These are phyloP conservation scores for Candida yuanshanica DNA, from an alignment of 805 yeast genomes.

Conservation along the genomic window DNA sequence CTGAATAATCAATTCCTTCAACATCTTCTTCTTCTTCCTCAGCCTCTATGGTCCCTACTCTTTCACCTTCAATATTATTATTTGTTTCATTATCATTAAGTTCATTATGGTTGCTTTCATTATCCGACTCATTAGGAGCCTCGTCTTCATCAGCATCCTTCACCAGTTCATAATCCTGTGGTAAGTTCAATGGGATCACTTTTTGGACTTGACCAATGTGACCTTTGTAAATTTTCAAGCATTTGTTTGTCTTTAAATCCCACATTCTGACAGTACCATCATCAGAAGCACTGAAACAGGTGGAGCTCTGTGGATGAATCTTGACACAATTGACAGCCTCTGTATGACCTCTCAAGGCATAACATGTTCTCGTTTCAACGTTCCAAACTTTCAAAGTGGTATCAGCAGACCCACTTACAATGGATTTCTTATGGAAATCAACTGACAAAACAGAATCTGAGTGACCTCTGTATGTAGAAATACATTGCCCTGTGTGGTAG, in stretches of 20 bases:
- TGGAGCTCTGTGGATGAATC: conserved; percentile 71
- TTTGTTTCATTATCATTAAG: conserved; percentile 18
- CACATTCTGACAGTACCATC: conserved; percentile 93
- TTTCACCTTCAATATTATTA: conserved; percentile 10
- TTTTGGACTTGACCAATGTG: conserved; percentile 94
- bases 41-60: conserved; percentile 11
- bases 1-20: conserved; percentile 22
- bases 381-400: conserved; percentile 94
- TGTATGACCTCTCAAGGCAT: conserved; percentile 86
- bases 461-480: conserved; percentile 92
- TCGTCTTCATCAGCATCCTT: conserved; percentile 28
- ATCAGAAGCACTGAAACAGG: conserved; percentile 83
- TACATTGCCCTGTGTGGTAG: conserved; percentile 88
- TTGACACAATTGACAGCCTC: conserved; percentile 91
- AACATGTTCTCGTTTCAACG: conserved; percentile 87
- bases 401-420: conserved; percentile 93
- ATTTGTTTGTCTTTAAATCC: conserved; percentile 78
- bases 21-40: conserved; percentile 20
- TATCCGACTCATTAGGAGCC: conserved; percentile 14
- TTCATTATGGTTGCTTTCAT: conserved; percentile 11
- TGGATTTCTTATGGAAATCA: conserved; percentile 72
- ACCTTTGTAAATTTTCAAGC: conserved; percentile 74
- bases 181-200: conserved; percentile 77
- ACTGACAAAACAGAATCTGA: conserved; percentile 79
- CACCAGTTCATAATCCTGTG: conserved; percentile 51